Conservation (phyloP, 768 basidiomycete genomes). For the Naganishia vaughanmartiniae region DNA sequence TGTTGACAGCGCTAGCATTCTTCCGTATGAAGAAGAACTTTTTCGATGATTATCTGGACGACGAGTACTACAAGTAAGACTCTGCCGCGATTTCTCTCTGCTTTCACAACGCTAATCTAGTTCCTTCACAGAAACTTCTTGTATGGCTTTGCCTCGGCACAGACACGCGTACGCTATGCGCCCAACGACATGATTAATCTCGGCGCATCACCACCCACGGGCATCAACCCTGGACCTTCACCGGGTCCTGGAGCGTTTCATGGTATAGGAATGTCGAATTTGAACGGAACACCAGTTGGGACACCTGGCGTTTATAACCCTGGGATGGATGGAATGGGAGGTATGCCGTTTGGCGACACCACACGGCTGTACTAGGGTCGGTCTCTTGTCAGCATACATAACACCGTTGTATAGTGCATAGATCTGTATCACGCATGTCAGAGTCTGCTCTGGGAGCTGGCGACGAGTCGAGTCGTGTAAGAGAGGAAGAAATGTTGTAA, state of each 20-base stretch:
- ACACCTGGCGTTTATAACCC: constrained; percentile 16
- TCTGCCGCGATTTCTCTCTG: not conserved
- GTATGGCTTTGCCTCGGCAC: constrained; percentile 37
- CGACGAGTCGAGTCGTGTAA: no score
- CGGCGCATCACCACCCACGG: constrained; percentile 20
- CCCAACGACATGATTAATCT: constrained; percentile 26
- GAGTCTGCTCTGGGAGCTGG: not conserved
- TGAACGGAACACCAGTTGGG: constrained; percentile 4
- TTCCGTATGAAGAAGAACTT: constrained; percentile 93
- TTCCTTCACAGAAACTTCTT: constrained; percentile 34
- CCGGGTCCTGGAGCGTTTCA: constrained; percentile 18
- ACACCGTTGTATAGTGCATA: constrained; percentile 25
- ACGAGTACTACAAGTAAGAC: constrained; percentile 54
- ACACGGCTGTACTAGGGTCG: not conserved
- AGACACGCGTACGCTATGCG: constrained; percentile 31
- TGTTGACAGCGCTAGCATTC: constrained; percentile 87
- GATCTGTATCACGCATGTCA: constrained; percentile 18
- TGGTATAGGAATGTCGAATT: constrained; percentile 27
- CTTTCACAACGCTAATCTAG: not conserved
- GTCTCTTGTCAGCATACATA: not conserved
- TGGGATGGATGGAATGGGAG: constrained; percentile 19
- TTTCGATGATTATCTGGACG: constrained; percentile 86
- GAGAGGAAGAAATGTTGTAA: no score
- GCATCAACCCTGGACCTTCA: constrained; percentile 9
- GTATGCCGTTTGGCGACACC: constrained; percentile 5